Evolutionary conservation across 176 grass and related monocot species (phyloP).

Genomic region (Zea mays): Zm-B73-REFERENCE-NAM-5.0 NC_050096.1:183323001-183323500

Average conservation of each 20-base stretch:
- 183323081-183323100: not conserved
- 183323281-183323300: too few relatives aligned
- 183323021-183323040: conserved; percentile 12
- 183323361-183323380: too few relatives aligned
- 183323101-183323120: not conserved
- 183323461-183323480: conserved; percentile 64
- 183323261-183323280: too few relatives aligned
- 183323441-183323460: conserved; percentile 37
- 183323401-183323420: conserved; percentile 14
- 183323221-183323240: conserved; percentile 49
- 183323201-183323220: conserved; percentile 66
- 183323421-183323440: not conserved
- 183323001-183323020: not conserved
- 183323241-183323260: too few relatives aligned
- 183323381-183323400: too few relatives aligned
- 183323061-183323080: conserved; percentile 1
- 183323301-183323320: too few relatives aligned
- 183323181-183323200: conserved; percentile 50
- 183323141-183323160: conserved; percentile 58
- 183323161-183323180: conserved; percentile 58
- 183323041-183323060: not conserved
- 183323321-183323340: too few relatives aligned
- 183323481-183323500: too few relatives aligned
- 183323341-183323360: too few relatives aligned
- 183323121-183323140: conserved; percentile 23